Base-by-base conservation (phyloP, 495 filamentous ascomycete species). In the Neurospora discreta region DNA sequence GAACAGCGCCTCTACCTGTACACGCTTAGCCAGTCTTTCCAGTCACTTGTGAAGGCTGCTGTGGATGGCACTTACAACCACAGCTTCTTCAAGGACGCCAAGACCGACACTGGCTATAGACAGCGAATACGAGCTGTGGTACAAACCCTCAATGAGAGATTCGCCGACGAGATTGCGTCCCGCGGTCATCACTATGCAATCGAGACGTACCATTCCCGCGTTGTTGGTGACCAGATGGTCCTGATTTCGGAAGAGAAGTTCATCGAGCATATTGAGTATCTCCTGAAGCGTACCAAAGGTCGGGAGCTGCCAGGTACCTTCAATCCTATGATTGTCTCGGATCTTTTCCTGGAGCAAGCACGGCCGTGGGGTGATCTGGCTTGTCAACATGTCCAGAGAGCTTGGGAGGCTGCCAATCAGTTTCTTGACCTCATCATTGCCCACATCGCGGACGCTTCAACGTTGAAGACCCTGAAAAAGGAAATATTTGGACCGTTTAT, bases 51-150 rank as follows among this genome's bases (percentile, higher is more conserved):
- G 70, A 85, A 86, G 73, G 80, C 82, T 9, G 82, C 88, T 11
- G 77, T 84, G 1, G 82, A 88, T 67, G 90, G 89, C 3, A 84
- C 81, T 4, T 92, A 91, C 73, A 82, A 79, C 70, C 77, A 87
- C 58, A 40, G 73, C 0, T 91, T 91, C 75, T 92, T 92, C 73
- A 80, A 77, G 1, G 78, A 84, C 71, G 81, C 81, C 6, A 74
- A 80, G 41, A 75, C 80, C 0, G 46, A 77, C 1, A 39, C 71
- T 30, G 85, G 82, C 13, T 82, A 83, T 68, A 52, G 79, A 41
- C 86, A 87, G 71, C 86, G 88, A 11, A 79, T 93, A 9, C 85
- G 91, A 11, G 89, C 90, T 0, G 77, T 87, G 1, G 79, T 91
- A 26, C 87, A 90, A 43, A 84, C 88, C 40, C 74, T 87, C 23